Conservation (phyloP, 2,329 filamentous ascomycete species). For the Pyrenophora tritici-repentis region DNA sequence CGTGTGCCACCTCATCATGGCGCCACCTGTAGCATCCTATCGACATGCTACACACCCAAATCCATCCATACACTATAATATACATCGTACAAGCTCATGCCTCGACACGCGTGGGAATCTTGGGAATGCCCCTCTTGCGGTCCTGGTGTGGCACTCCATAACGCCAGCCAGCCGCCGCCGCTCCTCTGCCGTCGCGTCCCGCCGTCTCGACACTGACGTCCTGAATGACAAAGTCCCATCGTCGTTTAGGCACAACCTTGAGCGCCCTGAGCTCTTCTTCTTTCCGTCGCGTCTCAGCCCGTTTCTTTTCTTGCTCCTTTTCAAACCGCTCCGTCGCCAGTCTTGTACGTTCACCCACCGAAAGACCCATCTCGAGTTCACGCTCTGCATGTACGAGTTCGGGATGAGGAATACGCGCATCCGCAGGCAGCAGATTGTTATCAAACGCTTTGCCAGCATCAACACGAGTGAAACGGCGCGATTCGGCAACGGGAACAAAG, state of each 20-base stretch:
- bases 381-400: slow-evolving; percentile 58
- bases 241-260: slow-evolving; percentile 53
- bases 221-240: slow-evolving; percentile 66
- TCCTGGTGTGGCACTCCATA: slow-evolving; percentile 68
- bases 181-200: slow-evolving; percentile 59
- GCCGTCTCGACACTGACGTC: slow-evolving; percentile 62
- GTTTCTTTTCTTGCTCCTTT: slow-evolving; percentile 43
- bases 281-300: slow-evolving; percentile 49
- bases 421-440: slow-evolving; percentile 63
- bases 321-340: slow-evolving; percentile 38
- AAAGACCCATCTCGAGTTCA: slow-evolving; percentile 36
- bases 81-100: slow-evolving; percentile 27
- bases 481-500: slow-evolving; percentile 68
- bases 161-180: slow-evolving; percentile 60
- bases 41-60: neutral
- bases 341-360: slow-evolving; percentile 41
- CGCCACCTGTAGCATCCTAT: too few species aligned
- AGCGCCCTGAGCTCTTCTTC: slow-evolving; percentile 51
- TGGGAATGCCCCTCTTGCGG: slow-evolving; percentile 65
- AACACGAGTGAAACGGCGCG: slow-evolving; percentile 66
- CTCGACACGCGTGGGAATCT: slow-evolving; percentile 66
- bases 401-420: slow-evolving; percentile 67
- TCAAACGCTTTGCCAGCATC: slow-evolving; percentile 68
- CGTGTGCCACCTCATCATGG: too few species aligned
- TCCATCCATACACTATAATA: neutral